Evolutionary conservation across 1,139 yeast species (phyloP).

Genomic region (Kazachstania sp.): DNA sequence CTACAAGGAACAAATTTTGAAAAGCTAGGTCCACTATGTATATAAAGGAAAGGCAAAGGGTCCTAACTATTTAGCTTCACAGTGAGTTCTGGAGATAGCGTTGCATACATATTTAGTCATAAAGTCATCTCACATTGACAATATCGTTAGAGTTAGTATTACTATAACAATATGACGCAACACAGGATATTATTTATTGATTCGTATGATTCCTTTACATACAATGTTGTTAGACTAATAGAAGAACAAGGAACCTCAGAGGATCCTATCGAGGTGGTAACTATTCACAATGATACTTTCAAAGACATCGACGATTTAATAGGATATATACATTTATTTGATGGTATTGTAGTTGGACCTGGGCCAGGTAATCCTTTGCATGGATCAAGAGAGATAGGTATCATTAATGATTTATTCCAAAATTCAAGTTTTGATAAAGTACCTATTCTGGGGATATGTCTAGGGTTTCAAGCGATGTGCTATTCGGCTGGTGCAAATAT

Average conservation of each 20-base stretch:
- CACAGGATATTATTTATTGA: constrained; percentile 55
- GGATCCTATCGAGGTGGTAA: constrained; percentile 49
- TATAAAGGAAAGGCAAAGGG: no score
- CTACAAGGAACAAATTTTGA: no score
- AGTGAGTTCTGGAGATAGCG: no score
- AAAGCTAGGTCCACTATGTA: no score
- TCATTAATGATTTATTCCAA: constrained; percentile 40
- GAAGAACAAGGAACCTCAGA: constrained; percentile 34
- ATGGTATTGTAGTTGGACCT: constrained; percentile 83
- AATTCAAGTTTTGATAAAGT: constrained; percentile 25
- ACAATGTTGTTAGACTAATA: constrained; percentile 64
- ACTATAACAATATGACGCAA: constrained; percentile 5
- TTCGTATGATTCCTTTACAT: constrained; percentile 91
- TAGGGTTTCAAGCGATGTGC: constrained; percentile 86
- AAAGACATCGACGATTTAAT: constrained; percentile 34
- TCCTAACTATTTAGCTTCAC: no score
- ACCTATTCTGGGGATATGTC: constrained; percentile 84
- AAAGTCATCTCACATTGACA: neutral
- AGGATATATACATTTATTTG: constrained; percentile 41
- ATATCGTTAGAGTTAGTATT: no score
- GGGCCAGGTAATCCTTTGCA: constrained; percentile 90
- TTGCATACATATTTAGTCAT: no score
- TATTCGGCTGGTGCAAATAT: constrained; percentile 54
- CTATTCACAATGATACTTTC: constrained; percentile 70
- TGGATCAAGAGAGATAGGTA: constrained; percentile 56